A percentile compares a stretch with the other conserved stretches of the same genome.
These are phyloP conservation scores for Anaeramoeba ignava DNA, from an alignment of 78 protist species.

Conservation along the genomic window DNA sequence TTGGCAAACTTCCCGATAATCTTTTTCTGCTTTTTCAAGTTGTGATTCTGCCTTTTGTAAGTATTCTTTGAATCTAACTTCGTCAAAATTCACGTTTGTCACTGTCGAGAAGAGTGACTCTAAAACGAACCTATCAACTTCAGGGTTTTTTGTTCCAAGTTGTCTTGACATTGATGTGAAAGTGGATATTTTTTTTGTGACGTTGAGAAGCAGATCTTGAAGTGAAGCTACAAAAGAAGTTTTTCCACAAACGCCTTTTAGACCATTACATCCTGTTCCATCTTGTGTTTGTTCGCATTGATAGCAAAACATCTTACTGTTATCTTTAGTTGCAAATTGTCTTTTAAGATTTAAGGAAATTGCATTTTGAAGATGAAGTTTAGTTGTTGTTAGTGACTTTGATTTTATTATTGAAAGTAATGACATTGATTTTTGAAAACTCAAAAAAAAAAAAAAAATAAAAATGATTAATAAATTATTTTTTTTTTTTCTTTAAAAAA, in stretches of 20 bases:
- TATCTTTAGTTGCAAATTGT: no score
- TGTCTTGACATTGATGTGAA: conserved; percentile 16
- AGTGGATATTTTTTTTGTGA: conserved; percentile 6
- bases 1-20: not conserved
- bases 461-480: no score
- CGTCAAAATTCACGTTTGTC: conserved; percentile 62
- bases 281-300: conserved; percentile 59
- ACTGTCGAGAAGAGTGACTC: conserved; percentile 40
- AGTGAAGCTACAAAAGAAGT: conserved; percentile 47
- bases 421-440: no score
- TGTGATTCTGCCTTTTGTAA: not conserved
- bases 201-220: conserved; percentile 41
- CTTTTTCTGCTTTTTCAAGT: not conserved
- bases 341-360: no score
- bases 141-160: not conserved
- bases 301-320: conserved; percentile 56
- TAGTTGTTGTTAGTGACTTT: no score
- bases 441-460: no score
- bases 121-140: conserved; percentile 12
- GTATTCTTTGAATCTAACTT: conserved; percentile 10
- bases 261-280: conserved; percentile 41
- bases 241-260: conserved; percentile 43
- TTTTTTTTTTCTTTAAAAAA: no score
- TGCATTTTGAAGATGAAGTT: no score
- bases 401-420: no score